phyloP scores from a whole-genome alignment of 2,329 filamentous ascomycete genomes.

The Trichophyton verrucosum region DNA sequence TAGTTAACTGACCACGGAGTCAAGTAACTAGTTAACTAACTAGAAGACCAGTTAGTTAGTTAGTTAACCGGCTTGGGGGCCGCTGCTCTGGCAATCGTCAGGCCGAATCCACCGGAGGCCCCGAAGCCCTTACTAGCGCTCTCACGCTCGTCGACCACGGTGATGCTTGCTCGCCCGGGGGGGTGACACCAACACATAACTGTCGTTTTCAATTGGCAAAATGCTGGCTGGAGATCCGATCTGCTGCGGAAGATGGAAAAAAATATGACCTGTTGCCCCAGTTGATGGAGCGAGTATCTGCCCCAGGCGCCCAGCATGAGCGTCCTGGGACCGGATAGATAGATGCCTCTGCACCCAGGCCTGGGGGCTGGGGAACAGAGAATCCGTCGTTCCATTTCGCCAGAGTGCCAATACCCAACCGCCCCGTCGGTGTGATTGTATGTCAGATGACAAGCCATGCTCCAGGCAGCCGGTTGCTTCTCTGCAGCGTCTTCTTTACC shows the following conservation, averaged over 20 bases:
- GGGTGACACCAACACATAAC: slow-evolving; percentile 3
- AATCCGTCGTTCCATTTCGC: not conserved
- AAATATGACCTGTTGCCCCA: slow-evolving; percentile 1
- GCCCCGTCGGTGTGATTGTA: not conserved
- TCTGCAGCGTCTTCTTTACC: not conserved
- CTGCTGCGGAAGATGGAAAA: not conserved
- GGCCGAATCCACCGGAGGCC: not conserved
- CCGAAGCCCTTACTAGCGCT: not conserved
- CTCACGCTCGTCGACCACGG: not conserved
- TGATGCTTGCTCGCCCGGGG: not conserved
- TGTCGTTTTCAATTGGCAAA: not conserved
- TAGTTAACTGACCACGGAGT: too few relatives aligned
- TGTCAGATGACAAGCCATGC: not conserved
- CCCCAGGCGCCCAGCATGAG: not conserved
- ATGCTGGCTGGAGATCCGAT: not conserved
- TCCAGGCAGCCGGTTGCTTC: not conserved
- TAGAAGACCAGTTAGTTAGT: too few relatives aligned
- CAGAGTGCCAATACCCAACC: not conserved
- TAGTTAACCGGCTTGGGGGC: too few relatives aligned
- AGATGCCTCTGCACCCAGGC: not conserved
- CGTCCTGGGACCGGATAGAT: not conserved
- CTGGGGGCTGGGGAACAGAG: not conserved
- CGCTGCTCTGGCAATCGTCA: not conserved
- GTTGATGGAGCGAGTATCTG: not conserved
- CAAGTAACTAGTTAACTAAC: too few relatives aligned